Percentiles rank a stretch among this genome's conserved stretches.
Conservation (phyloP, 2,329 filamentous ascomycete genomes). For the Fusarium sp. region DNA sequence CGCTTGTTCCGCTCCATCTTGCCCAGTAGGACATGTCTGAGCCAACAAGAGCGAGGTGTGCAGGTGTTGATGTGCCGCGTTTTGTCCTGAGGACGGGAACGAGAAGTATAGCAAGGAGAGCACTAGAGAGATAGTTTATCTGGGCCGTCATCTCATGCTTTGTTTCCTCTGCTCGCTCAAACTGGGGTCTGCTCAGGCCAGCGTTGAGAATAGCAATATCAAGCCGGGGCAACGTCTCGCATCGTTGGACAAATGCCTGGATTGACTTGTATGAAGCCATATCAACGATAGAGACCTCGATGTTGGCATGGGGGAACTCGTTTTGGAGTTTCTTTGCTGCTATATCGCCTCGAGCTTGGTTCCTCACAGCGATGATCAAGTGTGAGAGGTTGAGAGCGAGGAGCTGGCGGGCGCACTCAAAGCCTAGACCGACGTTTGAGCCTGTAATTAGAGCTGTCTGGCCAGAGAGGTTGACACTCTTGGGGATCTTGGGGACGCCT, state of each 20-base stretch:
- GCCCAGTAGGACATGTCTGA: conserved; percentile 49
- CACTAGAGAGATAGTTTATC: conserved; percentile 54
- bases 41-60: conserved; percentile 47
- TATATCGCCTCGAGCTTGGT: conserved; percentile 54
- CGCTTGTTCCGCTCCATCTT: conserved; percentile 34
- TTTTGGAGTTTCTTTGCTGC: conserved; percentile 46
- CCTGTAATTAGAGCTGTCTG: conserved; percentile 62
- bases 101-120: conserved; percentile 48
- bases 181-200: conserved; percentile 48
- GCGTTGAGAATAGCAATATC: conserved; percentile 61
- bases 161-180: conserved; percentile 44
- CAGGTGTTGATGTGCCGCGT: conserved; percentile 24
- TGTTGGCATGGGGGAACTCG: conserved; percentile 48
- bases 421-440: conserved; percentile 60
- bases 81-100: conserved; percentile 49
- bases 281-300: conserved; percentile 62
- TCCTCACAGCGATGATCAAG: conserved; percentile 61
- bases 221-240: conserved; percentile 50
- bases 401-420: conserved; percentile 58
- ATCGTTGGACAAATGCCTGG: conserved; percentile 52
- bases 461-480: conserved; percentile 46
- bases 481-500: conserved; percentile 40
- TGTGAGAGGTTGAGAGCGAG: conserved; percentile 53
- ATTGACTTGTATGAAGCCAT: conserved; percentile 60
- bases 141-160: conserved; percentile 57